Evolutionary conservation across 2,329 filamentous ascomycete species (phyloP), one percentile per base, ranked within the genome.

Genomic region (Pestalotiopsis sp.): DNA sequence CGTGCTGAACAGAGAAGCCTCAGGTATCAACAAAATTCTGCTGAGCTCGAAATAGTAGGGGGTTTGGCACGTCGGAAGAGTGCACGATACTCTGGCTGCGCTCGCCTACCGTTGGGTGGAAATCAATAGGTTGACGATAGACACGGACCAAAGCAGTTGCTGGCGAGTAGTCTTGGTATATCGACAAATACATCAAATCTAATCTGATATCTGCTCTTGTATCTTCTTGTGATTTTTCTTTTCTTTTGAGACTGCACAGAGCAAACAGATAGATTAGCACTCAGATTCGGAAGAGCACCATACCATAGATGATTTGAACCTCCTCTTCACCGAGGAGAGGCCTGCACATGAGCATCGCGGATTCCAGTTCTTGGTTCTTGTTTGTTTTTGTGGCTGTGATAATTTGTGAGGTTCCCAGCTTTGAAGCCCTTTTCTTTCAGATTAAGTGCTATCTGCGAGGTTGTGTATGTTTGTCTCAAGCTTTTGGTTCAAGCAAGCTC

Each of bases 361-460:
- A 70, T 66, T 71, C 71, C 68, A 68, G 45, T n/a, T 31, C 65
- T 65, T 66, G 67, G 58, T 27, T 61, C 38, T 64, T 31, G 36
- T 69, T 45, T 45, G 55, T 38, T 31, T 67, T 69, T 61, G 27
- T 59, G 25, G n/a, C 60, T 17, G 20, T 12, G 49, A 25, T 27
- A 20, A 39, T n/a, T 17, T 52, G 39, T 36, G 12, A 36, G 23
- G 14, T 62, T 74, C 66, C 72, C 70, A 73, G 73, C 72, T 74
- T 68, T 20, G 71, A 73, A 72, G 71, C 70, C 62, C 65, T 52
- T 71, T 69, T 69, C 69, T 71, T 73, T 74, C 71, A 72, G 71
- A 74, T 74, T 77, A 76, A 71, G 72, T 76, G 70, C 76, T 78
- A 78, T 76, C 74, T 77, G 76, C 73, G 73, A 74, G 70, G 74